These are phyloP conservation scores for Cantharellus cinnabarinus DNA, from an alignment of 768 basidiomycete genomes.

Conservation along the genomic window DNA sequence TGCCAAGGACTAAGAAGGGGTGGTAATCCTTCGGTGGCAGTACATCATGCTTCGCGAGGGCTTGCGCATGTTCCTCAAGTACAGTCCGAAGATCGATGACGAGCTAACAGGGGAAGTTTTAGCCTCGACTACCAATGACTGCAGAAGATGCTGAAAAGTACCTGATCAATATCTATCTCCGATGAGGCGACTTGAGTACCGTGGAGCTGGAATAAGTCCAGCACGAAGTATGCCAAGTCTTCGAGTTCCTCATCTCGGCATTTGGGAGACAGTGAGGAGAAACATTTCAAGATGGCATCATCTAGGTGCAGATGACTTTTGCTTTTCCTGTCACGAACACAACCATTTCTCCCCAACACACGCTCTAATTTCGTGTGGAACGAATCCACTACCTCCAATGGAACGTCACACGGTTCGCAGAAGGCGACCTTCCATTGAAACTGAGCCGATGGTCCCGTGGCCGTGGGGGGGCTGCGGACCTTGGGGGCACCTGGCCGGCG, in stretches of 20 bases:
- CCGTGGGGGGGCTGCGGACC: constrained; percentile 25
- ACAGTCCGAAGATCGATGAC: constrained; percentile 60
- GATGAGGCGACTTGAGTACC: constrained; percentile 74
- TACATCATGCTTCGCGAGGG: constrained; percentile 10
- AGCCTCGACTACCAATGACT: constrained; percentile 5
- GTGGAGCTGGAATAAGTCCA: constrained; percentile 87
- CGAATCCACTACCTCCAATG: constrained; percentile 28
- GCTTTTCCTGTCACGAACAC: constrained; percentile 37
- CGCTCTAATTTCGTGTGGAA: constrained; percentile 53
- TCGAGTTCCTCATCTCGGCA: constrained; percentile 88
- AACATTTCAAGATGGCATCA: constrained; percentile 61
- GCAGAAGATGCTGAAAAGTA: constrained; percentile 14
- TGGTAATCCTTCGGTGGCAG: constrained; percentile 35
- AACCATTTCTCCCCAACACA: constrained; percentile 46
- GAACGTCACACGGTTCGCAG: constrained; percentile 25
- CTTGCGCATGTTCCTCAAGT: constrained; percentile 47
- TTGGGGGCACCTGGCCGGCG: constrained; percentile 98
- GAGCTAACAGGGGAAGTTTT: constrained; percentile 13
- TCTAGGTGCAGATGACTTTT: constrained; percentile 25
- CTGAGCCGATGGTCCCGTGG: neutral
- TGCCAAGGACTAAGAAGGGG: constrained; percentile 75
- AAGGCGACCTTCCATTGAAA: constrained; percentile 34
- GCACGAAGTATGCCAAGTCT: constrained; percentile 80
- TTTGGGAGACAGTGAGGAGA: constrained; percentile 60
- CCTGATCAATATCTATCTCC: constrained; percentile 80